phyloP scores from a whole-genome alignment of 371 early-diverging fungal genomes.

The Apophysomyces trapeziformis region DNA sequence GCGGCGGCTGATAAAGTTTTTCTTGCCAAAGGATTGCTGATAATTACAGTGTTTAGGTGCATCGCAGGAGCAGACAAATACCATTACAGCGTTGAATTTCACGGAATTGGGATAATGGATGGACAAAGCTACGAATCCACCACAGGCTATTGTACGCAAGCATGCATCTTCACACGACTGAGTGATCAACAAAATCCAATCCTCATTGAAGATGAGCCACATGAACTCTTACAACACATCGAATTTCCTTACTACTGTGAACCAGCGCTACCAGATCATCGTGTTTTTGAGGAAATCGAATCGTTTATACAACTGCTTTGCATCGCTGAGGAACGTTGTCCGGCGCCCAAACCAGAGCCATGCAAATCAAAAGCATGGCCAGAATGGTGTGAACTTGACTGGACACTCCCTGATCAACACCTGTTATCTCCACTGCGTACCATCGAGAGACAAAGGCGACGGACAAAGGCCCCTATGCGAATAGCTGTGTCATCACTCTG shows the following conservation, averaged over 20 bases:
- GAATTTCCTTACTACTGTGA: constrained; percentile 45
- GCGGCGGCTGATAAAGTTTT: neutral
- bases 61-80: constrained; percentile 56
- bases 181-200: neutral
- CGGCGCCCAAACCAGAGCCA: neutral
- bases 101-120: constrained; percentile 72
- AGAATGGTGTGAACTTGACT: constrained; percentile 20
- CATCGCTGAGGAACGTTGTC: constrained; percentile 18
- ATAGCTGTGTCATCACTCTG: constrained; percentile 29
- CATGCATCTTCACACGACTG: constrained; percentile 64
- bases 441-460: constrained; percentile 5
- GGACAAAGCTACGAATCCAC: constrained; percentile 33
- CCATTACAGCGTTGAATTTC: constrained; percentile 66
- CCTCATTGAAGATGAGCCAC: constrained; percentile 12
- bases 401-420: constrained; percentile 16
- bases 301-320: constrained; percentile 28
- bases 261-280: constrained; percentile 18
- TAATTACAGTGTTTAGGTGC: constrained; percentile 41
- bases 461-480: constrained; percentile 17
- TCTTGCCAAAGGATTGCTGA: neutral
- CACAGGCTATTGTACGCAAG: constrained; percentile 80
- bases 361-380: neutral
- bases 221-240: constrained; percentile 32
- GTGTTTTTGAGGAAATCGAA: constrained; percentile 26
- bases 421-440: constrained; percentile 12